A percentile compares a stretch with the other conserved stretches of the same genome.
phyloP scores from a whole-genome alignment of 768 basidiomycete genomes.

The Nevesoporus exiguus region DNA sequence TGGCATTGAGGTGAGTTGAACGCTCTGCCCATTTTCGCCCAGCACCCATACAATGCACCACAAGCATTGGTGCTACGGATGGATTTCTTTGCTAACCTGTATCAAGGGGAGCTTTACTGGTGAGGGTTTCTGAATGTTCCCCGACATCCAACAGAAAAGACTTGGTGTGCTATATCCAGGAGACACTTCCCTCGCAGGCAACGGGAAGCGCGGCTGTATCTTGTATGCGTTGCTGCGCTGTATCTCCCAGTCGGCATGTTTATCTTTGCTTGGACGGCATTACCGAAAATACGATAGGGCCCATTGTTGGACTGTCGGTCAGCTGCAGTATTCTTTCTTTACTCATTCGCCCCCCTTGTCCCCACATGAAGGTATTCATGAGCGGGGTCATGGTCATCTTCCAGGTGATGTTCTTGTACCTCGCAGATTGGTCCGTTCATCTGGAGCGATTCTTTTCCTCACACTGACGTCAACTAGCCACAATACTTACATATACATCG shows the following conservation, averaged over 20 bases:
- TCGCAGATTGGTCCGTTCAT: constrained; percentile 46
- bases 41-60: not conserved
- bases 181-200: constrained; percentile 23
- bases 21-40: not conserved
- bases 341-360: not conserved
- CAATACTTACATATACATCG: constrained; percentile 47
- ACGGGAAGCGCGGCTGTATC: constrained; percentile 58
- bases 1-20: constrained; percentile 45
- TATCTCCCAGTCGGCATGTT: constrained; percentile 58
- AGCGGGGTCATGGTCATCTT: constrained; percentile 40
- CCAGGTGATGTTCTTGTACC: constrained; percentile 43
- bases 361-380: constrained; percentile 42
- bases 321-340: not conserved
- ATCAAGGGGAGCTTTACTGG: constrained; percentile 51
- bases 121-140: constrained; percentile 14
- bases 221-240: constrained; percentile 50
- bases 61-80: constrained; percentile 50
- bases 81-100: constrained; percentile 43
- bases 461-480: constrained; percentile 27
- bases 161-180: constrained; percentile 21
- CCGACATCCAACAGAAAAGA: constrained; percentile 7
- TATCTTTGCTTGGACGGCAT: constrained; percentile 69
- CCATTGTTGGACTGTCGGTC: constrained; percentile 22
- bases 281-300: constrained; percentile 50
- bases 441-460: not conserved